Evolutionary conservation across 192 early-diverging fungal genomes (phyloP).

Genomic region (Rhizoclosmatium sp.): DNA sequence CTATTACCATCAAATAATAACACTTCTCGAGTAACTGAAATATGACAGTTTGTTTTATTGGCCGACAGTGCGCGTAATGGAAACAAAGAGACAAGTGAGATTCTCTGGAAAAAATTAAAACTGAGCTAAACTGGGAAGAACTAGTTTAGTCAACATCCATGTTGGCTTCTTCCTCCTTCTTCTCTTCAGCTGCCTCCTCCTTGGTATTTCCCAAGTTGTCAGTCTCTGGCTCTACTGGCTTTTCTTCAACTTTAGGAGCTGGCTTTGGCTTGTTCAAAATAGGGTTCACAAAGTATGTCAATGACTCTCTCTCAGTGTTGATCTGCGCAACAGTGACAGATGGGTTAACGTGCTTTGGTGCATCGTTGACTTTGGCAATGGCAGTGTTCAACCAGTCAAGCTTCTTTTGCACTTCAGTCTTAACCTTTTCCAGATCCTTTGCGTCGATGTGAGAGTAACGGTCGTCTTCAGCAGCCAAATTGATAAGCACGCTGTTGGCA

Average conservation of each 20-base stretch:
- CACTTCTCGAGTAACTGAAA: too few species aligned
- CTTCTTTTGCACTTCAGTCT: constrained; percentile 76
- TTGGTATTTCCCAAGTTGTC: constrained; percentile 40
- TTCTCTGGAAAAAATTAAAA: too few species aligned
- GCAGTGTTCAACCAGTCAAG: constrained; percentile 89
- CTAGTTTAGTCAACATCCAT: constrained; percentile 73
- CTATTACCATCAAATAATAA: too few species aligned
- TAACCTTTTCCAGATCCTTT: constrained; percentile 84
- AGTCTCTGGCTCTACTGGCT: constrained; percentile 46
- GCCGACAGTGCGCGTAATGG: too few species aligned
- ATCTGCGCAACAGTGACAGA: constrained; percentile 77
- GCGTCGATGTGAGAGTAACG: constrained; percentile 86
- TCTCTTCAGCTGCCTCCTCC: constrained; percentile 45
- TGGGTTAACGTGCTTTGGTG: constrained; percentile 79
- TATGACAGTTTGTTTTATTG: too few species aligned
- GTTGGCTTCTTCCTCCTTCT: constrained; percentile 56
- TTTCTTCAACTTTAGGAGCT: constrained; percentile 62
- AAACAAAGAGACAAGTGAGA: too few species aligned
- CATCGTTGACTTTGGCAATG: constrained; percentile 75
- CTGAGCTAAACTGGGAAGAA: too few species aligned
- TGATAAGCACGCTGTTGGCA: constrained; percentile 75
- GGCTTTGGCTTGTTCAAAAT: constrained; percentile 94
- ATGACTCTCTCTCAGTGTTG: constrained; percentile 68
- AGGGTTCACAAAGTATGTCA: constrained; percentile 76
- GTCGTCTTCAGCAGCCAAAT: constrained; percentile 80